A percentile compares a stretch with the other conserved stretches of the same genome.
phyloP scores from a whole-genome alignment of 108 stramenopile genomes.

The Cyclotella choctawhatcheeana region DNA sequence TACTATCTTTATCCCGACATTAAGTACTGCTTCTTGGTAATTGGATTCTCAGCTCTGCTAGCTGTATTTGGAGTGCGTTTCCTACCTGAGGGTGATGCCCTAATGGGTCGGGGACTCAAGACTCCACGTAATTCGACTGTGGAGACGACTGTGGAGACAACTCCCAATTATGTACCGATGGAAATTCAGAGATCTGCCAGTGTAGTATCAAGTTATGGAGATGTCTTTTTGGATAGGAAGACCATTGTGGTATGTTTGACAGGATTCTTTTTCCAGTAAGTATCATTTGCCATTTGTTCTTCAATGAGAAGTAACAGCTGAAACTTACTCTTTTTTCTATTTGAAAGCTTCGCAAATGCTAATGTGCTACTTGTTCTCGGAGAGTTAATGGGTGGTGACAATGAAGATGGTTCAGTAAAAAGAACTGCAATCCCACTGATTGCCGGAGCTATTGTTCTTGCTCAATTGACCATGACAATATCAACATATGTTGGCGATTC shows the following conservation, averaged over 20 bases:
- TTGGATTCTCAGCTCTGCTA: slow-evolving; percentile 69
- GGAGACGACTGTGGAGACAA: slow-evolving; percentile 16
- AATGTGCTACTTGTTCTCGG: slow-evolving; percentile 88
- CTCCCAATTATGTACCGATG: slow-evolving; percentile 38
- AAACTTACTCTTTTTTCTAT: background rate
- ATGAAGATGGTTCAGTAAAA: slow-evolving; percentile 72
- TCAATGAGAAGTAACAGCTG: background rate
- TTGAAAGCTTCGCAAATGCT: slow-evolving; percentile 81
- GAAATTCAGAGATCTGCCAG: slow-evolving; percentile 15
- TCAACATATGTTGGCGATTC: slow-evolving; percentile 71
- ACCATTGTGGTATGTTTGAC: slow-evolving; percentile 77
- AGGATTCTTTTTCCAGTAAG: slow-evolving; percentile 88
- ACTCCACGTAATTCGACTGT: slow-evolving; percentile 10
- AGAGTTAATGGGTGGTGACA: slow-evolving; percentile 87
- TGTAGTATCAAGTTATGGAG: slow-evolving; percentile 68
- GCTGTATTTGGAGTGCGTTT: slow-evolving; percentile 73
- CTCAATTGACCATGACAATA: slow-evolving; percentile 81
- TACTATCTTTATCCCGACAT: slow-evolving; percentile 79
- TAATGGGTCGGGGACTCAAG: slow-evolving; percentile 79
- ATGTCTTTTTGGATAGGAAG: slow-evolving; percentile 72
- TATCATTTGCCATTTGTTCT: background rate
- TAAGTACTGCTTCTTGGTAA: slow-evolving; percentile 85
- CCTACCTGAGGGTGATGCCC: slow-evolving; percentile 77
- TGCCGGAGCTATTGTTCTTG: slow-evolving; percentile 86
- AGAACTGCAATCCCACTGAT: slow-evolving; percentile 82